Base-by-base conservation (phyloP, 208 protist species). In the Crithidia expoeki region DNA sequence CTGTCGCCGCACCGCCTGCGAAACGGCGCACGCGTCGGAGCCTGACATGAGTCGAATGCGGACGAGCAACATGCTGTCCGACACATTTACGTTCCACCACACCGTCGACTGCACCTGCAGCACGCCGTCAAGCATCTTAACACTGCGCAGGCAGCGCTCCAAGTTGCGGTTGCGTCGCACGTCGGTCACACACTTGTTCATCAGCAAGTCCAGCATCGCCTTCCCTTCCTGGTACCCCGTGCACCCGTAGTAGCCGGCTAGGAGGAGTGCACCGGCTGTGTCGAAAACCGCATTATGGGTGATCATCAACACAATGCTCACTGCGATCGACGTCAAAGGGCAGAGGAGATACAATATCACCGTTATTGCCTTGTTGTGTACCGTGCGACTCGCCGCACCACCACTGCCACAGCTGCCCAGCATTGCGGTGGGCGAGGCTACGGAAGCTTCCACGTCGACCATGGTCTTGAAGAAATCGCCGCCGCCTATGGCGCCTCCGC, bases 111-210 rank as follows among this genome's bases (percentile, higher is more conserved):
- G 67, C 23, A 91, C 74, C 59, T 82, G 72, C 42, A 89, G 59
- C 36, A 92, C 89, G 14, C 89, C 86, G 14, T 80, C 61, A 4
- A 89, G 38, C 28, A 76, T 51, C 49, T 73, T 72, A 2, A 94
- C 66, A 11, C 53, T 72, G 27, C 76, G 72, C 30, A 94, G 55
- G 30, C 72, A 74, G n/a, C 63, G 58, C 50, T 91, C 86, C 46
- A 90, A 49, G 27, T 21, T 62, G 7, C 57, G 72, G 11, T 69
- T 27, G 27, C 58, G 56, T 1, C 52, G 40, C 6, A 68, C 40
- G n/a, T 84, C 64, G 3, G 66, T 32, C 23, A 83, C 65, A 38
- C 66, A 64, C 56, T 90, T 92, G 79, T 94, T 94, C 60, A 91
- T 61, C 2, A 94, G 76, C 28, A 90, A n/a, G 73, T 80, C 83